Evolutionary conservation across 2,329 filamentous ascomycete genomes (phyloP).

Genomic region (Penicillium sclerotigenum): DNA sequence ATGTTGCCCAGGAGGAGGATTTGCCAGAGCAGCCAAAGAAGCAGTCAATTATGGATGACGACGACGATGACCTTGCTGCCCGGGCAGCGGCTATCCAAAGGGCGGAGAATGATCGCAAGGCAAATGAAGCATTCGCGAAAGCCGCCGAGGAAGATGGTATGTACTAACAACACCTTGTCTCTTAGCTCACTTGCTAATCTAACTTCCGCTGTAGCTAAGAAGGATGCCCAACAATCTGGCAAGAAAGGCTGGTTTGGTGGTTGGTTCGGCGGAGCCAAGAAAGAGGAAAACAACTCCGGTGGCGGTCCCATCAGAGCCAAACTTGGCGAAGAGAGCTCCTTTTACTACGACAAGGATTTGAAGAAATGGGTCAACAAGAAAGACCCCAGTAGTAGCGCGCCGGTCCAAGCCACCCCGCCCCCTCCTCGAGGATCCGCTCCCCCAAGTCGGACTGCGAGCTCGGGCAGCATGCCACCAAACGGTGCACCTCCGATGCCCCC

Average conservation of each 20-base stretch:
- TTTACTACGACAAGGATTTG: conserved; percentile 91
- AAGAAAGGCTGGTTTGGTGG: conserved; percentile 72
- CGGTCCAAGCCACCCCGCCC: conserved; percentile 67
- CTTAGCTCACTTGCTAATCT: conserved; percentile 41
- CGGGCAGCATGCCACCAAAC: conserved; percentile 51
- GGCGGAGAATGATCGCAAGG: conserved; percentile 65
- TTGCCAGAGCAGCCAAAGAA: conserved; percentile 61
- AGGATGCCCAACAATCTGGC: conserved; percentile 26
- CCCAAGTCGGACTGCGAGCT: conserved; percentile 53
- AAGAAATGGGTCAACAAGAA: conserved; percentile 99
- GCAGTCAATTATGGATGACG: conserved; percentile 78
- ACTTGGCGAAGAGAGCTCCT: conserved; percentile 86
- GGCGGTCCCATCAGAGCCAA: conserved; percentile 77
- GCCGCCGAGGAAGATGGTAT: conserved; percentile 69
- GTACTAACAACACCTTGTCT: conserved; percentile 10
- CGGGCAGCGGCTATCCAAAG: conserved; percentile 52
- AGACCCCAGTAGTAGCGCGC: conserved; percentile 61
- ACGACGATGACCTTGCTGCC: conserved; percentile 64
- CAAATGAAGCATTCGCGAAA: conserved; percentile 79
- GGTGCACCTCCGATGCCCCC: conserved; percentile 20
- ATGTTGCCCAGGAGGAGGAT: conserved; percentile 49
- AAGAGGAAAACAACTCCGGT: conserved; percentile 47
- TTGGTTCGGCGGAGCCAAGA: conserved; percentile 72
- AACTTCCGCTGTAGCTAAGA: conserved; percentile 40
- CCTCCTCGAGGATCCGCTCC: conserved; percentile 63